A percentile compares a stretch with the other conserved stretches of the same genome.
Evolutionary conservation across 495 filamentous ascomycete genomes (phyloP).

Genomic region (Viridothelium virens): DNA sequence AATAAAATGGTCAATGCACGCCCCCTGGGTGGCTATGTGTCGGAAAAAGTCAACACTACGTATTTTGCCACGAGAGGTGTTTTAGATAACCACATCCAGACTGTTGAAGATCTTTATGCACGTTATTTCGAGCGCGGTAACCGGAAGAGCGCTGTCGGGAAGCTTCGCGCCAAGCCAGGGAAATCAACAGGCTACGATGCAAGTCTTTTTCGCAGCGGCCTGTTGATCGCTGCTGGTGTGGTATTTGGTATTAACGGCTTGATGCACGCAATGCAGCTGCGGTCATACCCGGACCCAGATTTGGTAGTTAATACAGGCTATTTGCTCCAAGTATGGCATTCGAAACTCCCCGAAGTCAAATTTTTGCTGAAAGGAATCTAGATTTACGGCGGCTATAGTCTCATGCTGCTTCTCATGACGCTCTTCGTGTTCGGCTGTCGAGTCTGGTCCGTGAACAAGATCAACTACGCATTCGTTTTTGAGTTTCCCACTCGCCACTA

Average conservation of each 20-base stretch:
- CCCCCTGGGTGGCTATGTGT: slow-evolving; percentile 74
- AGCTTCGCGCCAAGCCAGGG: slow-evolving; percentile 62
- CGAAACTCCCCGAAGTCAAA: neutral
- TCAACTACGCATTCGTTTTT: slow-evolving; percentile 95
- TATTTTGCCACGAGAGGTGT: slow-evolving; percentile 84
- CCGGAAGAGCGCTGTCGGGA: slow-evolving; percentile 79
- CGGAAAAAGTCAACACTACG: slow-evolving; percentile 81
- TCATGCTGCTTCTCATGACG: slow-evolving; percentile 62
- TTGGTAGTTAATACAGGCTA: slow-evolving; percentile 53
- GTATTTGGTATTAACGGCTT: slow-evolving; percentile 71
- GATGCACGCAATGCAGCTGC: slow-evolving; percentile 53
- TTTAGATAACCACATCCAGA: slow-evolving; percentile 65
- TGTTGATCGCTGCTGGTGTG: slow-evolving; percentile 64
- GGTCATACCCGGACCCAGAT: slow-evolving; percentile 41
- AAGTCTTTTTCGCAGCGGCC: slow-evolving; percentile 68
- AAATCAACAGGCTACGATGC: slow-evolving; percentile 62
- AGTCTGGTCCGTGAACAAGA: slow-evolving; percentile 71
- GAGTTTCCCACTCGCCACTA: slow-evolving; percentile 83
- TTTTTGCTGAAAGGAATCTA: slow-evolving; percentile 27
- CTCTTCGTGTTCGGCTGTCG: slow-evolving; percentile 73
- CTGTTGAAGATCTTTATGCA: slow-evolving; percentile 83
- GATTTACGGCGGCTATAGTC: slow-evolving; percentile 80
- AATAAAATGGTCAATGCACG: slow-evolving; percentile 79
- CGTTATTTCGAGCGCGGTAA: slow-evolving; percentile 88
- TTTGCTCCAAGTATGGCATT: slow-evolving; percentile 7